These are phyloP conservation scores for Fusarium caatingaense DNA, from an alignment of 2,329 filamentous ascomycete genomes.

Conservation along the genomic window DNA sequence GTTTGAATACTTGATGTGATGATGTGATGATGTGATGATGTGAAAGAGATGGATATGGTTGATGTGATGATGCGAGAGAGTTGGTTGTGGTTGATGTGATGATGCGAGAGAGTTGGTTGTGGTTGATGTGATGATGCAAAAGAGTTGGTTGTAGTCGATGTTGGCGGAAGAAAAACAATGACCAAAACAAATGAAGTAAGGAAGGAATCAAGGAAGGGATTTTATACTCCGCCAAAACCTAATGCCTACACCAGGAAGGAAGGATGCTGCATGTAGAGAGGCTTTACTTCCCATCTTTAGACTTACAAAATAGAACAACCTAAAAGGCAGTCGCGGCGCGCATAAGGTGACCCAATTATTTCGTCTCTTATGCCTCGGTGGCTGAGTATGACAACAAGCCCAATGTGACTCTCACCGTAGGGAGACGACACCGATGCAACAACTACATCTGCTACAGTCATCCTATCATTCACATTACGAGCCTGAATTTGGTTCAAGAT, in stretches of 20 bases:
- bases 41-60: no score
- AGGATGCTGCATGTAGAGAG: not conserved
- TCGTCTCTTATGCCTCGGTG: not conserved
- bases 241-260: no score
- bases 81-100: not conserved
- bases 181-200: no score
- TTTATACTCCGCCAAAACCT: not conserved
- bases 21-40: not conserved
- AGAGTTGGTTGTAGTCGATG: no score
- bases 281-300: accelerated
- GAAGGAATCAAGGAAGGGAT: not conserved
- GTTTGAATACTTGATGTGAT: not conserved
- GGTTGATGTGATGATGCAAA: no score
- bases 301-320: not conserved
- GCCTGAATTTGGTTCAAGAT: no score
- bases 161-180: not conserved
- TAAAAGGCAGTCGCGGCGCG: not conserved
- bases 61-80: no score
- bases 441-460: no score
- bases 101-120: no score
- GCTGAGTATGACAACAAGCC: accelerated
- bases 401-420: not conserved
- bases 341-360: not conserved
- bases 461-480: no score
- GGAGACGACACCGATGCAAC: no score